These are phyloP conservation scores for Boletus sensibilis DNA, from an alignment of 768 basidiomycete species.

Conservation along the genomic window DNA sequence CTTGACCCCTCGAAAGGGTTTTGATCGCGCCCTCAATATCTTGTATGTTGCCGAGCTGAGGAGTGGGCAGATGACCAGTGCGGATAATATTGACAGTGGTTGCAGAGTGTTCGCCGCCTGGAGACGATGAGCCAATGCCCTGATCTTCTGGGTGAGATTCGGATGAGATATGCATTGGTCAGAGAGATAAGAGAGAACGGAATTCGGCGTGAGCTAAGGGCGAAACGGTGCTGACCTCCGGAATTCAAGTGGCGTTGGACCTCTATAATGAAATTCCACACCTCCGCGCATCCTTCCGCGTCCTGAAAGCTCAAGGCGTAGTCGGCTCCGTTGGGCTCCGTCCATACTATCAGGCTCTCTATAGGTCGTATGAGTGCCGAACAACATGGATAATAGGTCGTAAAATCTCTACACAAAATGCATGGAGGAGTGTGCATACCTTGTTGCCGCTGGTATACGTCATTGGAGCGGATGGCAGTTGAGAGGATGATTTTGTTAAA, in stretches of 20 bases:
- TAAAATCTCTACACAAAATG: not conserved
- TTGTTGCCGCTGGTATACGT: constrained; percentile 86
- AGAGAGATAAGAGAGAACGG: constrained; percentile 13
- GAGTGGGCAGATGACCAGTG: constrained; percentile 71
- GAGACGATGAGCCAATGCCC: constrained; percentile 56
- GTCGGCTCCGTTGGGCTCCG: constrained; percentile 90
- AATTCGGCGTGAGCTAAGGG: constrained; percentile 20
- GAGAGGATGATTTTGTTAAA: constrained; percentile 71
- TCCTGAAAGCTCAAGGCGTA: constrained; percentile 98
- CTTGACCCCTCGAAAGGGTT: constrained; percentile 65
- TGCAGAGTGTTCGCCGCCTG: constrained; percentile 57
- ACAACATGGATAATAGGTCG: constrained; percentile 4
- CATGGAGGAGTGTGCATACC: constrained; percentile 45
- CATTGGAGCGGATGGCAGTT: constrained; percentile 76
- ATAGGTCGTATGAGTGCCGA: constrained; percentile 19
- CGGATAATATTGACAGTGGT: constrained; percentile 67
- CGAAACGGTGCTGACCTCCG: constrained; percentile 46
- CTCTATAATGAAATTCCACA: constrained; percentile 95
- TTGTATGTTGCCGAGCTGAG: constrained; percentile 71
- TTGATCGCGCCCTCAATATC: constrained; percentile 83
- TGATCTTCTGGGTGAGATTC: constrained; percentile 42
- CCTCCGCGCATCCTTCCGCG: constrained; percentile 90
- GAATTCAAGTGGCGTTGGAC: constrained; percentile 82
- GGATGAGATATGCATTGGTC: constrained; percentile 16
- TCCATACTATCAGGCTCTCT: constrained; percentile 99